These are phyloP conservation scores for Zizania palustris DNA, from an alignment of 202 grass and related monocot genomes.

Conservation along the genomic window DNA sequence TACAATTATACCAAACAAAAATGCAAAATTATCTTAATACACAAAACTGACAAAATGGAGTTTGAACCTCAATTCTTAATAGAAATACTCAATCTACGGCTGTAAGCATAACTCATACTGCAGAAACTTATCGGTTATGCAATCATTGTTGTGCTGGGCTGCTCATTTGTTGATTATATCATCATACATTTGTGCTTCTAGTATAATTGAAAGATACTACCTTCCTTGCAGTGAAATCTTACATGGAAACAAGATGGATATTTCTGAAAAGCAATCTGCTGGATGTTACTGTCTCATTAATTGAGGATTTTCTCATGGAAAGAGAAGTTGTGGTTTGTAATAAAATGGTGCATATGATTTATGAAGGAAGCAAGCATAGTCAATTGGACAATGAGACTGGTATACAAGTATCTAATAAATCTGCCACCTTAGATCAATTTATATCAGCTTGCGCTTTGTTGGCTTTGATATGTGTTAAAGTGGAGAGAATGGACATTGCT, in stretches of 20 bases:
- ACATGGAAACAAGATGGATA: slow-evolving; percentile 52
- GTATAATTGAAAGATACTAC: slow-evolving; percentile 26
- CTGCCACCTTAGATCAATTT: slow-evolving; percentile 59
- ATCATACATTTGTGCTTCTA: not conserved
- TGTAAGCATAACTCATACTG: slow-evolving; percentile 4
- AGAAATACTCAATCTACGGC: not conserved
- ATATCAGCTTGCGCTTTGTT: slow-evolving; percentile 72
- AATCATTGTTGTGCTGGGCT: not conserved
- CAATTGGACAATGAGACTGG: slow-evolving; percentile 39
- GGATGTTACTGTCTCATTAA: slow-evolving; percentile 53
- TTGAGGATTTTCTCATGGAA: slow-evolving; percentile 73
- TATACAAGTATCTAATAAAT: slow-evolving; percentile 42
- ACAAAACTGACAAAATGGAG: not conserved
- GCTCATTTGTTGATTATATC: slow-evolving; percentile 7
- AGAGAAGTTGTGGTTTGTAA: slow-evolving; percentile 65
- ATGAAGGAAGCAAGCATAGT: slow-evolving; percentile 27
- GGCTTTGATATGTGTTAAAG: slow-evolving; percentile 60
- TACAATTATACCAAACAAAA: not conserved
- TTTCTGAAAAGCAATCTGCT: slow-evolving; percentile 52
- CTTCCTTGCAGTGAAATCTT: slow-evolving; percentile 57
- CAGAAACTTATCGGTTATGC: slow-evolving; percentile 5
- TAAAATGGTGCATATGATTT: slow-evolving; percentile 40
- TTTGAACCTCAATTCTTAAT: not conserved
- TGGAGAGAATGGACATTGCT: slow-evolving; percentile 57
- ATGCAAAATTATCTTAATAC: not conserved